phyloP scores from a whole-genome alignment of 2,329 filamentous ascomycete genomes.

The Geosmithia morbida region DNA sequence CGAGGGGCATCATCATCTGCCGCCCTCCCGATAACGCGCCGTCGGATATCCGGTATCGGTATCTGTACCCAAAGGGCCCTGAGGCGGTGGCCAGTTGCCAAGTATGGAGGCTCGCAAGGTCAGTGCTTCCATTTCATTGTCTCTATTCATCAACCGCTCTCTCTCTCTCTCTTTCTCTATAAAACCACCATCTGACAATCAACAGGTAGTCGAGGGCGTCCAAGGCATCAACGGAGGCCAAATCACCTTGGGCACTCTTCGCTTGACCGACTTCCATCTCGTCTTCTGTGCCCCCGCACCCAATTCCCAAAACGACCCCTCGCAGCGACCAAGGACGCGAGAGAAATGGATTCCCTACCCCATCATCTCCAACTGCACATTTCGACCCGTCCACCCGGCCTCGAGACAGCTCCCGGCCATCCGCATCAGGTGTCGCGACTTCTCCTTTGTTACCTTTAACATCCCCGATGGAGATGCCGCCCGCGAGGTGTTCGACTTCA shows the following conservation, averaged over 20 bases:
- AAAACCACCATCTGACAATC: neutral
- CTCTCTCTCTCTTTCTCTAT: neutral
- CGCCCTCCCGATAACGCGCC: neutral
- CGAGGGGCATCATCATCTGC: neutral
- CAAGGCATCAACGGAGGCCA: slow-evolving; percentile 45
- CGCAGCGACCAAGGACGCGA: slow-evolving; percentile 16
- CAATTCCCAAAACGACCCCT: slow-evolving; percentile 9
- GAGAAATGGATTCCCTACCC: slow-evolving; percentile 93
- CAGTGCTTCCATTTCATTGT: slow-evolving; percentile 4
- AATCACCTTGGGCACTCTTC: slow-evolving; percentile 39
- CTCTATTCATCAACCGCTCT: neutral
- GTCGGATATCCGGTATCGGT: neutral
- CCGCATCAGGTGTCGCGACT: slow-evolving; percentile 80
- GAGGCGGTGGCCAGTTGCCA: neutral
- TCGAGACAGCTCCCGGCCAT: slow-evolving; percentile 67
- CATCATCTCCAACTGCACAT: slow-evolving; percentile 69
- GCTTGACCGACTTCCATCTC: slow-evolving; percentile 49
- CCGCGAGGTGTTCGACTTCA: slow-evolving; percentile 75
- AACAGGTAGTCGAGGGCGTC: slow-evolving; percentile 39
- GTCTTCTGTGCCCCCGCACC: slow-evolving; percentile 32
- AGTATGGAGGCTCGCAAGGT: slow-evolving; percentile 28
- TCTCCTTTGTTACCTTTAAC: slow-evolving; percentile 85
- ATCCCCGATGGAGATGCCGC: slow-evolving; percentile 63
- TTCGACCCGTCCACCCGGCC: slow-evolving; percentile 56
- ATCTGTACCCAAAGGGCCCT: neutral